Conservation (phyloP, 371 early-diverging fungal genomes). For the Thermomucor indicae-seudaticae region DNA sequence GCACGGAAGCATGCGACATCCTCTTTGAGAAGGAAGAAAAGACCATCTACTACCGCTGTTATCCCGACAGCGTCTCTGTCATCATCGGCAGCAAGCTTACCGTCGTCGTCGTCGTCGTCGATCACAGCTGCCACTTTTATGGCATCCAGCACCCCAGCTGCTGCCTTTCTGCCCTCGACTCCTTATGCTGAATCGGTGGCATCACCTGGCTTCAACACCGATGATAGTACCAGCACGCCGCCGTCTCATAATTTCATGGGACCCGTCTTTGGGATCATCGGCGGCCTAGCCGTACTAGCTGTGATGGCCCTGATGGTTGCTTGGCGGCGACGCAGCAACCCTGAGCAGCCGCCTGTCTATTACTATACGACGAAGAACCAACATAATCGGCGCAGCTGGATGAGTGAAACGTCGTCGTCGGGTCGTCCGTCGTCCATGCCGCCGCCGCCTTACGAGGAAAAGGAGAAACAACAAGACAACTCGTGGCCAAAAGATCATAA, state of each 20-base stretch:
- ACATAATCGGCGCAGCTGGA: constrained; percentile 1
- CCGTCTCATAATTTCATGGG: constrained; percentile 6
- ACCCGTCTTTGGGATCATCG: constrained; percentile 1
- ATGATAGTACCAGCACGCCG: too few species aligned
- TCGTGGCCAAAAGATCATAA: not conserved
- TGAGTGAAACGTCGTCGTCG: constrained; percentile 1
- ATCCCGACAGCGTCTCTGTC: too few species aligned
- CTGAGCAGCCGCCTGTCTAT: too few species aligned
- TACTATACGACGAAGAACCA: not conserved
- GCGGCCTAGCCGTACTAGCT: constrained; percentile 3
- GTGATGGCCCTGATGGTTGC: not conserved
- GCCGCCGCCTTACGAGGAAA: constrained; percentile 3
- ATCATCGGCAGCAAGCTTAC: too few species aligned
- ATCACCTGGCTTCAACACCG: not conserved
- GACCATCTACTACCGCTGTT: too few species aligned
- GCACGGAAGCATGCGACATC: too few species aligned
- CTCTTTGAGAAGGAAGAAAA: too few species aligned
- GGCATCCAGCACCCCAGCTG: not conserved
- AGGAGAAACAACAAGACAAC: not conserved
- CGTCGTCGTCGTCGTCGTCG: too few species aligned
- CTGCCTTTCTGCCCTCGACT: not conserved
- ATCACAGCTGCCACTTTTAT: too few species aligned
- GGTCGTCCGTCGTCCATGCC: constrained; percentile 4
- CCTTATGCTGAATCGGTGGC: not conserved
- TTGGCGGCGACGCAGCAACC: not conserved